These are phyloP conservation scores for Wallemia ichthyophaga DNA, from an alignment of 1,284 basidiomycete species.

Conservation along the genomic window DNA sequence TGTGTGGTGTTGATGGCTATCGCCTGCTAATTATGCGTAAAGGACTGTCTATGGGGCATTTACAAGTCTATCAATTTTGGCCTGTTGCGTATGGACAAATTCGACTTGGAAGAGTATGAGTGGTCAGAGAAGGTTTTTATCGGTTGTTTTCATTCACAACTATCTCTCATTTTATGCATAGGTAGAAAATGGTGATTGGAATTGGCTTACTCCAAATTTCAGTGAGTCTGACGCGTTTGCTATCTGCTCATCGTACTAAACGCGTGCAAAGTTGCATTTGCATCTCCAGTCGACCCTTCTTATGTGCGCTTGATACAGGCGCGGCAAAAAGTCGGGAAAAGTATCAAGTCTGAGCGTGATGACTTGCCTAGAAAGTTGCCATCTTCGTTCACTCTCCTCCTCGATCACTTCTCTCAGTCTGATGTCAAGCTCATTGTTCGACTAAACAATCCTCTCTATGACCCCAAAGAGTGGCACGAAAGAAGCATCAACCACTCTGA, in stretches of 20 bases:
- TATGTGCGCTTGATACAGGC: conserved; percentile 3
- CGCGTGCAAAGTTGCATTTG: conserved; percentile 37
- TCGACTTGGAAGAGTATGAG: conserved; percentile 55
- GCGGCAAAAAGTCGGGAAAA: conserved; percentile 23
- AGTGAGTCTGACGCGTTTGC: conserved; percentile 10
- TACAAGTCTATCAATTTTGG: conserved; percentile 76
- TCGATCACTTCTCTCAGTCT: conserved; percentile 67
- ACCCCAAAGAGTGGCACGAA: conserved; percentile 50
- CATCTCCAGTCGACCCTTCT: conserved; percentile 50
- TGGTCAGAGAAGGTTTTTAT: conserved; percentile 67
- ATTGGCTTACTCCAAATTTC: conserved; percentile 72
- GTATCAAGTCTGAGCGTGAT: conserved; percentile 13
- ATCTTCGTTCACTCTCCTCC: conserved; percentile 51
- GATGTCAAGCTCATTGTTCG: conserved; percentile 76
- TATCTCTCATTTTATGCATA: not conserved
- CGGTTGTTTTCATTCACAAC: not conserved
- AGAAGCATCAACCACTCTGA: conserved; percentile 43
- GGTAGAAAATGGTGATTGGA: conserved; percentile 67
- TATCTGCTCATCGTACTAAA: conserved; percentile 14
- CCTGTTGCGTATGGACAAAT: conserved; percentile 69
- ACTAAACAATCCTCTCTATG: conserved; percentile 81
- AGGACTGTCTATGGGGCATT: conserved; percentile 74
- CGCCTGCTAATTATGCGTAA: conserved; percentile 1
- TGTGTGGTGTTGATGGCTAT: conserved; percentile 4
- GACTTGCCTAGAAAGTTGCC: conserved; percentile 44